These are phyloP conservation scores for Tetracentron sinense DNA, from an alignment of 164 flowering plant genomes.

Conservation along the genomic window DNA sequence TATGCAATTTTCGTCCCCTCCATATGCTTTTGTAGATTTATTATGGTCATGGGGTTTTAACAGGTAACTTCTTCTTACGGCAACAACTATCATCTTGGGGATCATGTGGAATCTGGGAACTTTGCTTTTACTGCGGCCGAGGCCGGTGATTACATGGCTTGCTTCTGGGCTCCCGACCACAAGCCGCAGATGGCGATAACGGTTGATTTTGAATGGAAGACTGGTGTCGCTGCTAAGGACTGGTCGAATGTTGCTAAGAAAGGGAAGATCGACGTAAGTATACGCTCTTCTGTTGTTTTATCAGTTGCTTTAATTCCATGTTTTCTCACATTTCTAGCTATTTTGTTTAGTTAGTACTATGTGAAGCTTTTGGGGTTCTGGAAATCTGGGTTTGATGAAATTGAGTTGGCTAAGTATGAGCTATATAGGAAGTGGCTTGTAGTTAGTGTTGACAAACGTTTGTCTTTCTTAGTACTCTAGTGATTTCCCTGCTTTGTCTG, in stretches of 20 bases:
- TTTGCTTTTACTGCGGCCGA: constrained; percentile 56
- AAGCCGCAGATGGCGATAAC: constrained; percentile 33
- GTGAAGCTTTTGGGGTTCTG: no score
- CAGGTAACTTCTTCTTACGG: constrained; percentile 63
- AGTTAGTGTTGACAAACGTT: no score
- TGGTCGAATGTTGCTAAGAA: constrained; percentile 70
- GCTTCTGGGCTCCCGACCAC: constrained; percentile 50
- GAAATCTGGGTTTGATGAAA: no score
- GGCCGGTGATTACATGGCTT: constrained; percentile 55
- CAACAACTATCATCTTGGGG: constrained; percentile 42
- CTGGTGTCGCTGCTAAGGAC: constrained; percentile 66
- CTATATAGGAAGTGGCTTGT: no score
- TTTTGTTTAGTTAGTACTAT: no score
- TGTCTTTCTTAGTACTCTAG: no score
- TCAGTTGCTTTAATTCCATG: not conserved
- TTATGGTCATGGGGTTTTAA: not conserved
- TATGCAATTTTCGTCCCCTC: no score
- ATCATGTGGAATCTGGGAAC: constrained; percentile 47
- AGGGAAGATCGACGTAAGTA: constrained; percentile 54
- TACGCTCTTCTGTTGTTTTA: not conserved
- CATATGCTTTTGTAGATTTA: not conserved
- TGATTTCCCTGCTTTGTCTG: no score
- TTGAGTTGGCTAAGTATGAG: no score
- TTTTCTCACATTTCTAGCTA: not conserved
- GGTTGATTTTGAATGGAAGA: constrained; percentile 70